Base-by-base conservation (phyloP, 352 stramenopile genomes). In the Blastocystis sp. region DNA sequence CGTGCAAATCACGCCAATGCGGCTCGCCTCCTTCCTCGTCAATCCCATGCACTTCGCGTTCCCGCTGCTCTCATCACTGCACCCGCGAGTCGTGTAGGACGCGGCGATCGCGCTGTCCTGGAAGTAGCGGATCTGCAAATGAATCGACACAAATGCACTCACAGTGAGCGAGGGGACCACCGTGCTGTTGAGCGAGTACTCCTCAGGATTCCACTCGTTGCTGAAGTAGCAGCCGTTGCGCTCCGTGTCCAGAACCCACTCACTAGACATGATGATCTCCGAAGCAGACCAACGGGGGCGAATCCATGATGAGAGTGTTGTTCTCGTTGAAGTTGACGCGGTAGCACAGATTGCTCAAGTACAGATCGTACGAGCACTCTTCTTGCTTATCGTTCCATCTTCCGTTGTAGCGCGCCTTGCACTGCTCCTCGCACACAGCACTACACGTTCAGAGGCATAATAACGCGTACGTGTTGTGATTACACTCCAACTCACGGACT, bases 21-120 rank as follows among this genome's bases (percentile, higher is more conserved):
- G 69, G 63, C 69, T 85, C 4, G 74, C 60, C 60, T 85, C 74
- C 45, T 85, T 85, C 9, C 24, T 37, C 21, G 74, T 70, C 19
- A 85, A 45, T n/a, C 60, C 74, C 51, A 85, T 85, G 55, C 74
- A 69, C n/a, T 85, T 37, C n/a, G 51, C 60, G 21, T 69, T 39
- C 4, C 21, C 55, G 6, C 21, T 13, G n/a, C 39, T 10, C 4
- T 21, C 6, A 50, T 66, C 60, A 69, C 74, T 85, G 21, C 60
- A 85, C 21, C 60, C 60, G n/a, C 60, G 24, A 3, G 74, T 69
- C 6, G 24, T 59, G 31, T 67, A 85, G 3, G 74, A 85, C 12
- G 74, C 50, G 9, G 45, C n/a, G 2, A 67, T 70, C 13, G n/a
- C 31, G 37, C 50, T 85, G 66, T 85, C 74, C 74, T 85, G 41